Conservation (phyloP, 1,139 yeast species). For the Debaryomyces sp. region DNA sequence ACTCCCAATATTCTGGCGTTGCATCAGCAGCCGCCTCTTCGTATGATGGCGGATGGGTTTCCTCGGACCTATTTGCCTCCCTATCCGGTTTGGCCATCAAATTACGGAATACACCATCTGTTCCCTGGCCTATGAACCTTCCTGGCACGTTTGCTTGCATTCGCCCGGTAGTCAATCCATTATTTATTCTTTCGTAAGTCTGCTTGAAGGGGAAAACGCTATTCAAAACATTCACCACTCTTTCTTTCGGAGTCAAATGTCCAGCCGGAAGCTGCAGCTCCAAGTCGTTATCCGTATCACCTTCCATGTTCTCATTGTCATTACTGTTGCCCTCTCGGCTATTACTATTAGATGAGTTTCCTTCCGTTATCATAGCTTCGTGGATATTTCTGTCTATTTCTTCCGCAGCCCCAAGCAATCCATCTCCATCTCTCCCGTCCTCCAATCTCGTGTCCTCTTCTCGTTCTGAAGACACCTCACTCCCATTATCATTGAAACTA, state of each 20-base stretch:
- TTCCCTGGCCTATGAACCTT: slow-evolving; percentile 54
- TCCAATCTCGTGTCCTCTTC: slow-evolving; percentile 10
- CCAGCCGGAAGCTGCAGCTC: slow-evolving; percentile 11
- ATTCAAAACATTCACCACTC: slow-evolving; percentile 36
- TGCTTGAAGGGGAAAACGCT: slow-evolving; percentile 43
- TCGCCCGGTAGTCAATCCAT: slow-evolving; percentile 48
- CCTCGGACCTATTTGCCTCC: slow-evolving; percentile 42
- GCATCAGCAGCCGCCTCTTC: slow-evolving; percentile 96
- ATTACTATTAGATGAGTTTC: slow-evolving; percentile 8
- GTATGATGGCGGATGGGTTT: slow-evolving; percentile 81
- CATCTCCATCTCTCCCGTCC: not conserved
- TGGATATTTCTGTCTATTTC: slow-evolving; percentile 20
- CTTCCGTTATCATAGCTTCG: slow-evolving; percentile 15
- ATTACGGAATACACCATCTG: slow-evolving; percentile 93
- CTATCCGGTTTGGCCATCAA: slow-evolving; percentile 82
- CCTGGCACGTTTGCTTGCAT: slow-evolving; percentile 50
- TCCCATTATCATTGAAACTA: slow-evolving; percentile 1
- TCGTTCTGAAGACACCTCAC: slow-evolving; percentile 1
- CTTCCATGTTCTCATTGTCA: not conserved
- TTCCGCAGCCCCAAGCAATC: slow-evolving; percentile 7
- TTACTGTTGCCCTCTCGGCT: not conserved
- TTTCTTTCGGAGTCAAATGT: slow-evolving; percentile 28
- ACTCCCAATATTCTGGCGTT: slow-evolving; percentile 97
- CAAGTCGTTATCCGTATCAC: slow-evolving; percentile 5
- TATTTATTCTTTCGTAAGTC: slow-evolving; percentile 48